These are phyloP conservation scores for Dillenia turbinata DNA, from an alignment of 164 flowering plant species.

Conservation along the genomic window DNA sequence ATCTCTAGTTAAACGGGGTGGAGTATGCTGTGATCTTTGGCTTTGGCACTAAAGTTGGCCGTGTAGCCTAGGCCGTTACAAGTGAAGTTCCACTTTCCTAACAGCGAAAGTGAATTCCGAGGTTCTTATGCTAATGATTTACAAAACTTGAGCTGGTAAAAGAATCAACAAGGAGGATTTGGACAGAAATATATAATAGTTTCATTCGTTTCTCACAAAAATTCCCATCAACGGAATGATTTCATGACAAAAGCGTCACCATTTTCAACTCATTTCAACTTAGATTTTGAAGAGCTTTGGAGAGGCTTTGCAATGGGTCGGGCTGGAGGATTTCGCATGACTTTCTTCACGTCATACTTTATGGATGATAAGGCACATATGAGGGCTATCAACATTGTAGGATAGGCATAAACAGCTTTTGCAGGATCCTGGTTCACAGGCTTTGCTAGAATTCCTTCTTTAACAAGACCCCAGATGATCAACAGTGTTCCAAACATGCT, in stretches of 20 bases:
- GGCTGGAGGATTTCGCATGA: slow-evolving; percentile 33
- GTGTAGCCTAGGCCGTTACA: no score
- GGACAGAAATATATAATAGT: no score
- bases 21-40: no score
- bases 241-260: not conserved
- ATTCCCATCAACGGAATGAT: no score
- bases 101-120: no score
- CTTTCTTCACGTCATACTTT: slow-evolving; percentile 69
- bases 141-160: no score
- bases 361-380: slow-evolving; percentile 73
- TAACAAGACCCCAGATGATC: slow-evolving; percentile 85
- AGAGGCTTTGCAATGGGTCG: slow-evolving; percentile 74
- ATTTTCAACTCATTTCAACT: slow-evolving; percentile 54
- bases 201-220: no score
- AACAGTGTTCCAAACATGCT: slow-evolving; percentile 93
- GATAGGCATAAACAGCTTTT: slow-evolving; percentile 68
- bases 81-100: no score
- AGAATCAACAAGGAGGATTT: no score
- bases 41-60: no score
- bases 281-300: slow-evolving; percentile 79
- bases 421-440: slow-evolving; percentile 64
- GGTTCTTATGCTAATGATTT: no score
- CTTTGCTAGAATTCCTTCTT: slow-evolving; percentile 83
- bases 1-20: no score
- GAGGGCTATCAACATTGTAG: slow-evolving; percentile 77